A percentile compares a stretch with the other conserved stretches of the same genome.
Conservation (phyloP, 495 filamentous ascomycete species). For the Tuber borchii region DNA sequence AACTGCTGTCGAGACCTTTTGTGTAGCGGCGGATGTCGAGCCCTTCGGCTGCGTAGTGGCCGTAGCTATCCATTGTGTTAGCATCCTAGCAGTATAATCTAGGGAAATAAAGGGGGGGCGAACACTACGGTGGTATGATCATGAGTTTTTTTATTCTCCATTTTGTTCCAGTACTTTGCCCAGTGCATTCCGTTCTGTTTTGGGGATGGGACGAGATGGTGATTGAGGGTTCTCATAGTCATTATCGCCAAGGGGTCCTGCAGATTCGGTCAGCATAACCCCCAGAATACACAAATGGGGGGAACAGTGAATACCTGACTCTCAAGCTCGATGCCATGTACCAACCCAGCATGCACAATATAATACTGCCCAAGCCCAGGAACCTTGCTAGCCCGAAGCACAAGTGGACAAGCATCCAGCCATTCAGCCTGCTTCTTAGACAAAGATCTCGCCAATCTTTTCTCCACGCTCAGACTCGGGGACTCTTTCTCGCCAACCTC, state of each 20-base stretch:
- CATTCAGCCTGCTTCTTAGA: conserved; percentile 60
- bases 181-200: conserved; percentile 29
- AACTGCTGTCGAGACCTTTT: conserved; percentile 79
- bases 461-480: conserved; percentile 39
- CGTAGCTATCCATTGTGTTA: conserved; percentile 53
- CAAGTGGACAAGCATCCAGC: conserved; percentile 64
- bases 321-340: conserved; percentile 63
- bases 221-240: conserved; percentile 75
- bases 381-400: conserved; percentile 62
- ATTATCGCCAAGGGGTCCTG: conserved; percentile 78
- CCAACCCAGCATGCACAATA: conserved; percentile 78
- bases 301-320: conserved; percentile 35
- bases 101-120: not conserved
- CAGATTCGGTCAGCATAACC: not conserved
- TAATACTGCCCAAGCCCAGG: conserved; percentile 54
- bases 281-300: not conserved
- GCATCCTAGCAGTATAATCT: not conserved
- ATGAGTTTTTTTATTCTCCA: conserved; percentile 8
- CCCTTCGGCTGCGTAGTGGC: conserved; percentile 71
- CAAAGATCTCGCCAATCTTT: conserved; percentile 50
- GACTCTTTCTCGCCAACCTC: conserved; percentile 3
- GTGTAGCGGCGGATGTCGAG: conserved; percentile 63
- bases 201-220: conserved; percentile 26
- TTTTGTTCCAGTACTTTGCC: conserved; percentile 54
- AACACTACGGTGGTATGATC: conserved; percentile 32